Evolutionary conservation across 495 filamentous ascomycete species (phyloP), one percentile per base, ranked within the genome.

Genomic region (Aspergillus hancockii): DNA sequence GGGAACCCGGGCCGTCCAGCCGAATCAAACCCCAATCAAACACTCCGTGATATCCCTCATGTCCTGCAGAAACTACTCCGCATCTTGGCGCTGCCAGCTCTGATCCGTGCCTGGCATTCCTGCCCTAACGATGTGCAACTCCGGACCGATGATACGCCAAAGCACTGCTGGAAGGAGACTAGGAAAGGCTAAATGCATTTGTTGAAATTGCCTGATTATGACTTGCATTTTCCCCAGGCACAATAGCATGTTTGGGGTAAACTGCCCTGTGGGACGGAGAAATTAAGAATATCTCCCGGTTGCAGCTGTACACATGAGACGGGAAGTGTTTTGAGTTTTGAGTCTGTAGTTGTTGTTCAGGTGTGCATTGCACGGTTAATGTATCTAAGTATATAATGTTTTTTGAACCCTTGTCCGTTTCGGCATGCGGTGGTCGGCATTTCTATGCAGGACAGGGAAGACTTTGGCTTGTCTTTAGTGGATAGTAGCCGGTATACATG

Each of bases 1-100:
- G 56, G 56, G 16, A 52, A 31, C 22, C 32, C 56, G 56, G 56
- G 16, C 56, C 56, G 56, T 46, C 4, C n/a, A 16, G 30, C 56
- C 56, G 56, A 1, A 19, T 43, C 41, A 25, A 22, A 13, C 16
- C 28, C 3, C 25, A 28, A 28, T 28, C 7, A 28, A 28, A 28
- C 25, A 40, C 9, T 13, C 3, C 36, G 9, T 12, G 12, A 2
- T 40, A 40, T 13, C 19, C 18, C 14, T 14, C 41, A 45, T 45
- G 3, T 14, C 8, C 9, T 45, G 41, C 41, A 45, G n/a, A 21
- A n/a, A 45, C 41, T 21, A 18, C 55, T 50, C 55, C 46, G 40
- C 46, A 51, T 52, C 47, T 58, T 58, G 55, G 55, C 31, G 45
- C 49, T 13, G 1, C 0, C 38, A 13, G 25, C 8, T 36, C 31